These are phyloP conservation scores for Castanea mollissima DNA, from an alignment of 306 rosid species.

Conservation along the genomic window DNA sequence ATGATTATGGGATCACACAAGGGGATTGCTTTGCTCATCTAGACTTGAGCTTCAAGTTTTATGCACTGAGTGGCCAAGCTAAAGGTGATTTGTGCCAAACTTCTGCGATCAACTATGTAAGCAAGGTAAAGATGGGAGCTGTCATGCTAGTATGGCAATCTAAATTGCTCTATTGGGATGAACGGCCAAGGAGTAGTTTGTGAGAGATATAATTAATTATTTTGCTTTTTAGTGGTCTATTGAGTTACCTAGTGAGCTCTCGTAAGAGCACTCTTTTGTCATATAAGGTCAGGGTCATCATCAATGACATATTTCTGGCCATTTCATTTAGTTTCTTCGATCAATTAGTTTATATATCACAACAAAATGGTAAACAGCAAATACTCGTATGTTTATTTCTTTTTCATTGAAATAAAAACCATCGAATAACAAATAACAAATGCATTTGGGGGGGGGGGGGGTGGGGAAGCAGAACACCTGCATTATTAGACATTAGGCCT, in stretches of 20 bases:
- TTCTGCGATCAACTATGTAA: conserved; percentile 23
- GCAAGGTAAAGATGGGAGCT: conserved; percentile 38
- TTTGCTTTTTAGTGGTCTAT: not conserved
- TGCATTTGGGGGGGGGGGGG: too few species aligned
- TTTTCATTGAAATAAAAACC: too few species aligned
- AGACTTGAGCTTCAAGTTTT: conserved; percentile 35
- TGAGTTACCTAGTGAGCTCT: not conserved
- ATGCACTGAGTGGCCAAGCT: conserved; percentile 17
- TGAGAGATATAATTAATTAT: conserved; percentile 21
- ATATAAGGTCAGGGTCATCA: not conserved
- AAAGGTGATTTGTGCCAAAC: conserved; percentile 32
- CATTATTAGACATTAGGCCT: too few species aligned
- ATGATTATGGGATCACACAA: conserved; percentile 14
- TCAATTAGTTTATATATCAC: too few species aligned
- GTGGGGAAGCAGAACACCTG: too few species aligned
- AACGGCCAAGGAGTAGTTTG: conserved; percentile 40
- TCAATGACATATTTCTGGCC: too few species aligned
- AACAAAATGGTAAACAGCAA: too few species aligned
- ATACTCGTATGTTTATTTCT: too few species aligned
- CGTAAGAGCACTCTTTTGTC: too few species aligned
- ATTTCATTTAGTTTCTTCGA: too few species aligned
- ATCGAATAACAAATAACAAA: too few species aligned
- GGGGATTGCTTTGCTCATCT: conserved; percentile 38
- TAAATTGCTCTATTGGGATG: conserved; percentile 27
- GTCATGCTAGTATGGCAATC: conserved; percentile 3